These are phyloP conservation scores for Beverwykella pulmonaria DNA, from an alignment of 495 filamentous ascomycete genomes.

Conservation along the genomic window DNA sequence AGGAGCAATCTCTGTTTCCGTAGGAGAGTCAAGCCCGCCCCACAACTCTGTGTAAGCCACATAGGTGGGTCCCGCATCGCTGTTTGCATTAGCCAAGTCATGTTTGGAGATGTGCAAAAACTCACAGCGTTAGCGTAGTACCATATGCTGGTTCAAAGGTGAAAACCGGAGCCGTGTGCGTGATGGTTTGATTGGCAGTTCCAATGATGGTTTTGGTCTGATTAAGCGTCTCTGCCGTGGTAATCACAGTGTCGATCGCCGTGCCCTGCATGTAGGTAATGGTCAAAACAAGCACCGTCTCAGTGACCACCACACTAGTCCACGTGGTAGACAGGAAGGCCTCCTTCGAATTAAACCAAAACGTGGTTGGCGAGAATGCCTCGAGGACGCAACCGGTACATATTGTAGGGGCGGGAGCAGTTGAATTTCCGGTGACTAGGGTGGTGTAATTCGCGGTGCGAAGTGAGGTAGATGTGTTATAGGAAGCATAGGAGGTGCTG, in stretches of 20 bases:
- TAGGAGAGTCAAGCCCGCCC: conserved; percentile 1
- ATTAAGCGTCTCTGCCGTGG: conserved; percentile 1
- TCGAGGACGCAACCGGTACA: conserved; percentile 36
- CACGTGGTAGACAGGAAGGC: not conserved
- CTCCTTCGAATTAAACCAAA: conserved; percentile 1
- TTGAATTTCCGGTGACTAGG: not conserved
- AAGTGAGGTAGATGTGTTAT: conserved; percentile 6
- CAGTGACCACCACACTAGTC: conserved; percentile 17
- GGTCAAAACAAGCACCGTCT: conserved; percentile 1
- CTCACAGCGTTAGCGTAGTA: conserved; percentile 19
- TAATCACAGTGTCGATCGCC: conserved; percentile 16
- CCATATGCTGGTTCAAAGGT: conserved; percentile 1
- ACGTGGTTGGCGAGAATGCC: conserved; percentile 21
- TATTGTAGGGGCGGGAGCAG: conserved; percentile 9
- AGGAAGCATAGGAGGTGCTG: not conserved
- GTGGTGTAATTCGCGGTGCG: conserved; percentile 11
- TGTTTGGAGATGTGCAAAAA: not conserved
- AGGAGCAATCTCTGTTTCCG: not conserved
- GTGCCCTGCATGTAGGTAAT: conserved; percentile 5
- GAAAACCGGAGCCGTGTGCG: conserved; percentile 8
- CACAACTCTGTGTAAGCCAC: conserved; percentile 21
- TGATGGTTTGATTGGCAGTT: conserved; percentile 11
- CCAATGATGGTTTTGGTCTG: conserved; percentile 19
- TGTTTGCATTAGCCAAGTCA: conserved; percentile 5
- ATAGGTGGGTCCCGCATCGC: conserved; percentile 23